Evolutionary conservation across 177 flowering plant species (phyloP), one percentile per base, ranked within the genome.

Genomic region (Vitis hybrid): DNA sequence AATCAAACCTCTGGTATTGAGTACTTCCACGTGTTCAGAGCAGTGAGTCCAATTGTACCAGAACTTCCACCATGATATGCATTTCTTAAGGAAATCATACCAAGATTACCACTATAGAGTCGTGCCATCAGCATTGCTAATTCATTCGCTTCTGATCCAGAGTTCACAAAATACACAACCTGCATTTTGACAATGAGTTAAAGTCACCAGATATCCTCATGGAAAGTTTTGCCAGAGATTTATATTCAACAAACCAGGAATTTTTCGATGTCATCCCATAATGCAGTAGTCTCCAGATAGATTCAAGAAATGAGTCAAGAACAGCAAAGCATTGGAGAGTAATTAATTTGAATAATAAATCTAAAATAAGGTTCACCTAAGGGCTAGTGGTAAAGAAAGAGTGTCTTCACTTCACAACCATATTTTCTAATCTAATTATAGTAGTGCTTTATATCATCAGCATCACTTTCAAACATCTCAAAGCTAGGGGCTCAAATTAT

Each of bases 41-140:
- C 98, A 1, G 94, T 93, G 74, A 95, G 76, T 64, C 97, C 99
- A 71, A 93, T 85, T 52, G 99, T 88, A 46, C 83, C 82, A 55
- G 93, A 70, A 78, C 93, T 90, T 69, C 97, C 98, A 71, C 99
- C 99, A 79, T 95, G 98, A 78, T 95, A 95, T 15, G 98, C 97
- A 88, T 95, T 93, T 76, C 97, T 84, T 74, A 95, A 78, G 63
- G 98, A 85, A 74, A 93, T 81, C 98, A 95, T 93, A 8, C 85
- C 91, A 76, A 90, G 94, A 77, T 83, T 87, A 54, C 97, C 94
- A 71, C 74, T 90, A 72, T 93, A 93, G 7, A 95, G 74, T 54
- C 97, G 88, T 21, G 98, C 99, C 99, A 95, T 95, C 80, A 93
- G 66, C 98, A 90, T 90, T 21, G 99, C 99, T 61, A 95, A 76